Base-by-base conservation (phyloP, 2,329 filamentous ascomycete species). In the Cercospora sp. region DNA sequence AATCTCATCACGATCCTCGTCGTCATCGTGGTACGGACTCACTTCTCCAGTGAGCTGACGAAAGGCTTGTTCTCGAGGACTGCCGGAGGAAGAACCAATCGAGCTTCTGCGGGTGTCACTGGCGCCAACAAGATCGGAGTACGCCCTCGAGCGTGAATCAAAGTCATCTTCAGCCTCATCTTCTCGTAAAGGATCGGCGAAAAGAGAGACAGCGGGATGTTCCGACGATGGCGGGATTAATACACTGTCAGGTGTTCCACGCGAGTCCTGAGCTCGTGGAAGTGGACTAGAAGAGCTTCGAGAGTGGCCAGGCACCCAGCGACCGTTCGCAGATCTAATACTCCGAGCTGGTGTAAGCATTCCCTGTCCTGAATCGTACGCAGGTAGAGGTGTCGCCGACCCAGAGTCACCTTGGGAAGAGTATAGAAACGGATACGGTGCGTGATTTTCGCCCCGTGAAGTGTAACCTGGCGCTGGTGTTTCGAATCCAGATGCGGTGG, bases 381-480 rank as follows among this genome's bases (percentile, higher is more conserved):
- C 64, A 36, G 71, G 71, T 9, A 70, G 58, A 1, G 71, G 70
- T 5, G 71, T 73, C 28, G 60, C 53, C 12, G 58, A 33, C 2
- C 71, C 71, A 9, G 69, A 71, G 33, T 63, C 45, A 20, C 66
- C 61, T 3, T 63, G 59, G 7, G 23, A 48, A 10, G 48, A 16
- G 8, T 59, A 30, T 10, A 26, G n/a, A 36, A 58, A 64, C 18
- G 51, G 51, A 13, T 48, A 59, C 9, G 67, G 61, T 3, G 26
- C 59, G 2, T 33, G 53, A n/a, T 63, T 31, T 8, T 64, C 67
- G 3, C 67, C 63, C 3, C 66, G 59, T 3, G 68, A 69, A 9
- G 68, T 69, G 30, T 72, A 73, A 3, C 68, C 71, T 12, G 71
- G 71, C 5, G 69, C 71, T 30, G 71, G 71, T 13, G 71, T 70